Evolutionary conservation across 331 rosid genomes (phyloP).

Genomic region (Prunus yedoensis): DNA sequence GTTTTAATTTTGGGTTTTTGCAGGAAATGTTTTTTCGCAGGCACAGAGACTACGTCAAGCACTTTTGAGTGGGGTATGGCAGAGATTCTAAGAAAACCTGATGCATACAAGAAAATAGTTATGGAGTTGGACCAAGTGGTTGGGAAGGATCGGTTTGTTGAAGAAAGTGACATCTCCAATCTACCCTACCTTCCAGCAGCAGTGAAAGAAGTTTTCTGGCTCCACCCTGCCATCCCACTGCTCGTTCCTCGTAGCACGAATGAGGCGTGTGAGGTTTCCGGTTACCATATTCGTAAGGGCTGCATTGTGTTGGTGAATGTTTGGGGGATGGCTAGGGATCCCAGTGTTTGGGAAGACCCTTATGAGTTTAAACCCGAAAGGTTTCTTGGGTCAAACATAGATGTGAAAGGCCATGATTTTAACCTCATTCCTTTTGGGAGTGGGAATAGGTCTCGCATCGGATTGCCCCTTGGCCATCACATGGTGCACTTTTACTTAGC

Average conservation of each 20-base stretch:
- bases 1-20: not conserved
- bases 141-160: not conserved
- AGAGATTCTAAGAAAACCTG: not conserved
- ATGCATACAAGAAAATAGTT: not conserved
- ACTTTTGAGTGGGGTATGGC: constrained; percentile 1
- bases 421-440: not conserved
- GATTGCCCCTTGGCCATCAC: not conserved
- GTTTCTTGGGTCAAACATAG: not conserved
- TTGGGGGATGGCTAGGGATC: not conserved
- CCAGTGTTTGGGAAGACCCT: not conserved
- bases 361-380: not conserved
- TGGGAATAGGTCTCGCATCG: not conserved
- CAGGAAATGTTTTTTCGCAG: not conserved
- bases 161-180: not conserved
- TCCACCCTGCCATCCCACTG: not conserved
- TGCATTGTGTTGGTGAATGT: not conserved
- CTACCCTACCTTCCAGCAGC: not conserved
- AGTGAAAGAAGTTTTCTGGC: not conserved
- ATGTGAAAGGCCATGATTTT: not conserved
- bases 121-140: not conserved
- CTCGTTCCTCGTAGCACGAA: not conserved
- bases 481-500: not conserved
- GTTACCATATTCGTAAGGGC: not conserved
- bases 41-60: constrained; percentile 4
- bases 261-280: not conserved